A percentile compares a stretch with the other conserved stretches of the same genome.
Conservation (phyloP, 306 rosid genomes). For the Spatholobus suberectus region DNA sequence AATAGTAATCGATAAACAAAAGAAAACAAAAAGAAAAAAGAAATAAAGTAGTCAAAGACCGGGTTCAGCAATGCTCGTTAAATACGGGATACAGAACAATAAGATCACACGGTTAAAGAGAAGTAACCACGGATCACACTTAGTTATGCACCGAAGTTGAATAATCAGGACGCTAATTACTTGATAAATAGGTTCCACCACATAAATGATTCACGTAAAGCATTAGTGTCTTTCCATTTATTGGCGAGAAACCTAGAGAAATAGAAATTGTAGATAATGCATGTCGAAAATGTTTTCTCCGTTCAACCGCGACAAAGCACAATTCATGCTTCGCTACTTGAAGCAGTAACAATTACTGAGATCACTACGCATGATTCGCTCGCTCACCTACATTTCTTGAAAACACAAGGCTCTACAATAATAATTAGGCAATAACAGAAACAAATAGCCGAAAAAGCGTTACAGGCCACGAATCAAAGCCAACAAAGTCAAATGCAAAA, state of each 20-base stretch:
- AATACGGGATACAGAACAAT: neutral
- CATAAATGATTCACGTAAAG: constrained; percentile 15
- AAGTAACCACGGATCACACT: constrained; percentile 21
- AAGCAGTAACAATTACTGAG: neutral
- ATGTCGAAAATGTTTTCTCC: constrained; percentile 4
- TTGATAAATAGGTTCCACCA: neutral
- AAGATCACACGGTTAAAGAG: neutral
- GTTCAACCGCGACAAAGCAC: neutral
- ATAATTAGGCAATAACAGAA: constrained; percentile 27
- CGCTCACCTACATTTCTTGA: constrained; percentile 40
- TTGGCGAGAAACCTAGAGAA: constrained; percentile 1
- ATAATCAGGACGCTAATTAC: constrained; percentile 11
- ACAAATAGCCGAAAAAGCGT: neutral
- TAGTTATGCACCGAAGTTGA: constrained; percentile 25
- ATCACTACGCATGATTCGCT: constrained; percentile 24
- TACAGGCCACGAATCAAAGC: neutral
- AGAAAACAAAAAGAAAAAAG: neutral
- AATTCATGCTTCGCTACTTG: neutral
- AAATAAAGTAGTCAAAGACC: constrained; percentile 14
- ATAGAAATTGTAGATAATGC: constrained; percentile 14
- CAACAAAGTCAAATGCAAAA: constrained; percentile 14
- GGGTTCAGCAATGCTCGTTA: constrained; percentile 24
- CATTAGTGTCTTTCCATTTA: neutral
- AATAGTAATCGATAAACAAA: constrained; percentile 6
- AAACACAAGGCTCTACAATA: constrained; percentile 14